Evolutionary conservation across 164 flowering plant genomes (phyloP).

Genomic region (Brasenia schreberi): DNA sequence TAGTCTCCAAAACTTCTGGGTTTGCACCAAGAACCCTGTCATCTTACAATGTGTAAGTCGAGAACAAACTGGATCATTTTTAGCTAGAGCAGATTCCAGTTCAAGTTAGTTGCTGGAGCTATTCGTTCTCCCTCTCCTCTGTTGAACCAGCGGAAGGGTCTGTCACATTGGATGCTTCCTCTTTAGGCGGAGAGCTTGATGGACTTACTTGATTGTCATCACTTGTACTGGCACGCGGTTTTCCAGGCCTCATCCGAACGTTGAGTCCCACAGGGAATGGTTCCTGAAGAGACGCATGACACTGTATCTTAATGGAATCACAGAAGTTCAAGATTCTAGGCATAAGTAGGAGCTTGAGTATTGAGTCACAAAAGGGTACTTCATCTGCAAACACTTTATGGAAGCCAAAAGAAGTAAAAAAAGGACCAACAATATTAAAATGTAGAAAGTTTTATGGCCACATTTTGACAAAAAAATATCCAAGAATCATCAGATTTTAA

Average conservation of each 20-base stretch:
- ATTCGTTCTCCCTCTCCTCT: slow-evolving; percentile 35
- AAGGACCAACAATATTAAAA: too few species aligned
- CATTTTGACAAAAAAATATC: too few species aligned
- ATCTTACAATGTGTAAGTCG: background rate
- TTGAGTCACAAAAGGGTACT: too few species aligned
- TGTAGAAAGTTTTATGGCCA: too few species aligned
- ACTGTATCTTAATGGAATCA: too few species aligned
- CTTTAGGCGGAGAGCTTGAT: slow-evolving; percentile 25
- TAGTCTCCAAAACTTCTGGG: background rate
- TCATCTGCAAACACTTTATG: too few species aligned
- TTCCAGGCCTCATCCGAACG: slow-evolving; percentile 42
- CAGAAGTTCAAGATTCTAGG: too few species aligned
- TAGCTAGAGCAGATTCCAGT: background rate
- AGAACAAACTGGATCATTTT: background rate
- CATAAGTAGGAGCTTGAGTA: too few species aligned
- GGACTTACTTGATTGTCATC: slow-evolving; percentile 48
- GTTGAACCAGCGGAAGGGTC: slow-evolving; percentile 39
- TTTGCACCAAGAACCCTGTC: background rate
- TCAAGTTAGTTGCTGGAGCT: slow-evolving; percentile 6
- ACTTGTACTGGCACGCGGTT: slow-evolving; percentile 18
- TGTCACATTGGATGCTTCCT: slow-evolving; percentile 25
- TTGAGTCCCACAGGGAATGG: slow-evolving; percentile 83
- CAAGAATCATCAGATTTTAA: too few species aligned
- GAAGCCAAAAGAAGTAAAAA: too few species aligned
- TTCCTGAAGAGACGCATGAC: slow-evolving; percentile 28